Base-by-base conservation (phyloP, 1,284 basidiomycete genomes). In the Uromyces viciae-fabae region DNA sequence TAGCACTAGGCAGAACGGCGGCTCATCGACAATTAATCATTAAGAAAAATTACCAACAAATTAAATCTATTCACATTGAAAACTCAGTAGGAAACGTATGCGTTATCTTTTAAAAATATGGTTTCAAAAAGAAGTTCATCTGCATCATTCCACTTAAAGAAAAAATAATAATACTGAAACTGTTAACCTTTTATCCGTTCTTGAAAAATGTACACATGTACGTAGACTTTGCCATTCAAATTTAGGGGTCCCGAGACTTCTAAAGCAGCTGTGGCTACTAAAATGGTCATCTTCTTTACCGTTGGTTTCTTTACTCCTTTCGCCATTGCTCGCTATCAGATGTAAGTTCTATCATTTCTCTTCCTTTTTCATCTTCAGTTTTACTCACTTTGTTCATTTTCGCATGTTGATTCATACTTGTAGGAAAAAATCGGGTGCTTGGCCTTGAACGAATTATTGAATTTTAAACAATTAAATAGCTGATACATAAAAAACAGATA, bases 241-340 rank as follows among this genome's bases (percentile, higher is more conserved):
- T 81, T 73, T 62, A 38, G 78, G 25, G 78, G 78, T 42, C 56
- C 54, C 38, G 78, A 71, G 52, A 43, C 58, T 43, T 46, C 78
- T 9, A 81, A 74, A 62, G 7, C 69, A 25, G 54, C 43, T 17
- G 71, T 81, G 14, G 78, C 69, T 19, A 40, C 56, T 5, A 81
- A 81, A 64, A n/a, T 81, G 9, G 31, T 25, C 33, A 71, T 15
- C 33, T 81, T 81, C 71, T 81, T 74, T 58, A n/a, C 56, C 31
- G n/a, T 81, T n/a, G 78, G 78, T n/a, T 81, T 81, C 58, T 81
- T 81, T 38, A 73, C 78, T 62, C 78, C 78, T 3, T 81, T 81
- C 66, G 78, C 71, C 3, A 74, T 81, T 43, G 78, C 78, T 22
- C 69, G 78, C 33, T 81, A 81, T 74, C 78, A 81, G 43, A 81